These are phyloP conservation scores for Fraxinus floribunda DNA, from an alignment of 305 asterid species.

Conservation along the genomic window DNA sequence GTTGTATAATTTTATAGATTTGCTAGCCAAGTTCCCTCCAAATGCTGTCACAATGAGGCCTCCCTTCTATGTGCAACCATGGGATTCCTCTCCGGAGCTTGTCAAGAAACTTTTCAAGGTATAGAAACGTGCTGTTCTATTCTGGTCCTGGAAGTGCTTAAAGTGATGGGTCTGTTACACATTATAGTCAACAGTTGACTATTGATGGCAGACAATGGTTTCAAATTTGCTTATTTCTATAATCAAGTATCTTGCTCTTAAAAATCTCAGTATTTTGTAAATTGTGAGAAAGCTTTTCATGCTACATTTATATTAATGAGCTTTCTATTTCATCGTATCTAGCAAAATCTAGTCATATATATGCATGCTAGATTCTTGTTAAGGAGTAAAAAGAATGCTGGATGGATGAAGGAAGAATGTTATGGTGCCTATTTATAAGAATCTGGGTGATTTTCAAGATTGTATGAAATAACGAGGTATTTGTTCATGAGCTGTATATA, in stretches of 20 bases:
- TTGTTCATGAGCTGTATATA: not conserved
- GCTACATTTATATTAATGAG: not conserved
- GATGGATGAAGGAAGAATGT: not conserved
- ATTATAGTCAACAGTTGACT: constrained; percentile 1
- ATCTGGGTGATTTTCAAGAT: not conserved
- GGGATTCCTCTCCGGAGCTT: constrained; percentile 85
- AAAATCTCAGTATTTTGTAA: constrained; percentile 2
- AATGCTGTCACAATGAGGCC: constrained; percentile 70
- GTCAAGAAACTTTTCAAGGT: constrained; percentile 91
- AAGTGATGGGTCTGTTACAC: constrained; percentile 9
- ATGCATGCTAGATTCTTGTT: not conserved
- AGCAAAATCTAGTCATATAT: not conserved
- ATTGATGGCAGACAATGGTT: constrained; percentile 9
- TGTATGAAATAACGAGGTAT: not conserved
- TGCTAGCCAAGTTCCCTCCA: constrained; percentile 93
- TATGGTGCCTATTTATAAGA: not conserved
- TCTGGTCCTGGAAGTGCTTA: not conserved
- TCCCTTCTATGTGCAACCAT: constrained; percentile 69
- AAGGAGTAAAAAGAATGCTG: not conserved
- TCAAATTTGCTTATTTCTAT: not conserved
- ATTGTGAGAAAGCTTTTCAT: constrained; percentile 11
- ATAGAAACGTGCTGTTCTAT: constrained; percentile 21
- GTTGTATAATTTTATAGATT: constrained; percentile 48
- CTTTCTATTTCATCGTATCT: constrained; percentile 1
- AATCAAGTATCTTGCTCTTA: constrained; percentile 3